These are phyloP conservation scores for Diplodia corticola DNA, from an alignment of 2,329 filamentous ascomycete genomes.

Conservation along the genomic window DNA sequence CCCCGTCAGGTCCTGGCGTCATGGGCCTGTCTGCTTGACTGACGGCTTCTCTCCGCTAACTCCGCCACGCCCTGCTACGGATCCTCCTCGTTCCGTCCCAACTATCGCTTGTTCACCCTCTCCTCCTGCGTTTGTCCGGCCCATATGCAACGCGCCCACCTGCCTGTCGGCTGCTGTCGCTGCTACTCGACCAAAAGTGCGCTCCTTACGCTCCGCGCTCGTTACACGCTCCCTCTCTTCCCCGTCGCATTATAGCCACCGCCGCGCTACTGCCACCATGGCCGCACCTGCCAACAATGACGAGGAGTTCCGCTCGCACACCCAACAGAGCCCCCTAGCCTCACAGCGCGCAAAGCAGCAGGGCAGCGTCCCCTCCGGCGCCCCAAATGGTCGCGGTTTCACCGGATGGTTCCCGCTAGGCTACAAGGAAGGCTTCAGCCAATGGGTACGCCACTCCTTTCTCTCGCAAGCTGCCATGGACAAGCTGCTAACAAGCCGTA, in stretches of 20 bases:
- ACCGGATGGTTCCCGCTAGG: constrained; percentile 74
- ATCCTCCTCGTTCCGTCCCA: not conserved
- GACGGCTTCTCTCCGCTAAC: not conserved
- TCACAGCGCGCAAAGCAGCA: constrained; percentile 48
- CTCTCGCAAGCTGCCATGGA: not conserved
- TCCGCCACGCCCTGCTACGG: constrained; percentile 15
- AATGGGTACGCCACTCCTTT: constrained; percentile 72
- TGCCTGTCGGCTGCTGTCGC: too few species aligned
- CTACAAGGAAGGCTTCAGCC: constrained; percentile 86
- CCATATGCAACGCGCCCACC: not conserved
- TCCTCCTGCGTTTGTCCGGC: not conserved
- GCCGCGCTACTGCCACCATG: constrained; percentile 19
- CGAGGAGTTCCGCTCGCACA: constrained; percentile 18
- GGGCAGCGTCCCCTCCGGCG: constrained; percentile 29
- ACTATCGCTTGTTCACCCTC: not conserved
- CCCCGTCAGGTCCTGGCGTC: not conserved
- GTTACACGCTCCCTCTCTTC: not conserved
- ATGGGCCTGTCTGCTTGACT: not conserved
- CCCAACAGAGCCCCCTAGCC: constrained; percentile 51
- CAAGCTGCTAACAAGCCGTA: constrained; percentile 37
- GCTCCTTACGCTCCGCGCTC: not conserved
- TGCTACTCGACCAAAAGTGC: not conserved
- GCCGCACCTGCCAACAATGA: constrained; percentile 3
- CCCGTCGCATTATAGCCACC: not conserved
- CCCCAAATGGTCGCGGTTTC: constrained; percentile 36